These are phyloP conservation scores for Penicillium brevicompactum DNA, from an alignment of 2,329 filamentous ascomycete genomes.

Conservation along the genomic window DNA sequence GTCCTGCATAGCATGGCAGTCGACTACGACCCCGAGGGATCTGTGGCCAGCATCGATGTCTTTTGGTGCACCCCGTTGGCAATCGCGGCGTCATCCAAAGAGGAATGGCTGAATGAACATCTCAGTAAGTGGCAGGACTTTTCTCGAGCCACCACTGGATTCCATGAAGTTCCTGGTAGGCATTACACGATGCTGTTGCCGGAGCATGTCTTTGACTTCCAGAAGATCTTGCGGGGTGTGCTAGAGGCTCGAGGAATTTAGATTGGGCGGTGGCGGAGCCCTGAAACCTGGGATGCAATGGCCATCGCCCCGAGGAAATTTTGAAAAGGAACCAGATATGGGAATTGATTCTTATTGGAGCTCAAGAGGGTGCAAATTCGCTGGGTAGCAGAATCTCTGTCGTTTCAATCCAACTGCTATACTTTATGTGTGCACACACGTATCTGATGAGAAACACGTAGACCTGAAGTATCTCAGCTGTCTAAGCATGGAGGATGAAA, in stretches of 20 bases:
- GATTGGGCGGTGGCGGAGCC: not conserved
- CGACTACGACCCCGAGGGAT: conserved; percentile 49
- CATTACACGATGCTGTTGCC: conserved; percentile 2
- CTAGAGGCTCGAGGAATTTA: conserved; percentile 9
- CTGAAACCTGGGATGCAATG: too few species aligned
- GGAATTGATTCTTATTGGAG: not conserved
- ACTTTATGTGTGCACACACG: not conserved
- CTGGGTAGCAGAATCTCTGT: not conserved
- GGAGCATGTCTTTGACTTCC: conserved; percentile 7
- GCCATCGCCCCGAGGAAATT: too few species aligned
- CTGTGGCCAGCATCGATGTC: conserved; percentile 43
- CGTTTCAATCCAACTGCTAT: not conserved
- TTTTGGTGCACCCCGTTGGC: conserved; percentile 31
- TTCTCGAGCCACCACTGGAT: not conserved
- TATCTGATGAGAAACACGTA: not conserved
- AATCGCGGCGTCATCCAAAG: not conserved
- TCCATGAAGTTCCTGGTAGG: not conserved
- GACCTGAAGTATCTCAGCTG: not conserved
- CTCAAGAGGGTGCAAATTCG: not conserved
- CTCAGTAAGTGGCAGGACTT: not conserved
- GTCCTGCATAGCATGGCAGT: conserved; percentile 40
- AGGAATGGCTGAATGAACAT: not conserved
- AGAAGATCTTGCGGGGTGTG: conserved; percentile 7
- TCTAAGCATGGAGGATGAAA: too few species aligned
- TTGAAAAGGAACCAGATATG: too few species aligned